Conservation (phyloP, 805 yeast species). For the Yamadazyma endophytica region DNA sequence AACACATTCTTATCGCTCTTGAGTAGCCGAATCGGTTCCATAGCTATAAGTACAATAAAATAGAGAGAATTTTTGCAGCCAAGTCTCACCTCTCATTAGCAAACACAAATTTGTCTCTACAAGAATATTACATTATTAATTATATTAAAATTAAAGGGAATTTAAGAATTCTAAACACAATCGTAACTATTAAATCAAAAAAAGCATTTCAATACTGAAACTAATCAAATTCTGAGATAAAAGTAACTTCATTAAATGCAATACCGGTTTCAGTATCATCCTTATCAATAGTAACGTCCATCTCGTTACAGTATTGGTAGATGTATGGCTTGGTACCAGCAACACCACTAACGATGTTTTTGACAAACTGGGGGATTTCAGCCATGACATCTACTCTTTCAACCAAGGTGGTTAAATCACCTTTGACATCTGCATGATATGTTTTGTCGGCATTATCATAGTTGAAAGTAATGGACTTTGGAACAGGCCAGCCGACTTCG, state of each 20-base stretch:
- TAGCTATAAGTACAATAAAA: too few relatives aligned
- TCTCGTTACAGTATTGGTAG: conserved; percentile 78
- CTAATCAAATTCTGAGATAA: conserved; percentile 46
- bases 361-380: conserved; percentile 91
- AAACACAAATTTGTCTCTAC: too few relatives aligned
- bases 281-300: conserved; percentile 44
- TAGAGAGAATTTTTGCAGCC: too few relatives aligned
- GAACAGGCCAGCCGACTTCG: conserved; percentile 91
- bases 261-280: conserved; percentile 53
- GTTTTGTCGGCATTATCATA: conserved; percentile 38
- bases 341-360: conserved; percentile 87
- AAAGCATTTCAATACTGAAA: too few relatives aligned
- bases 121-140: too few relatives aligned
- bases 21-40: too few relatives aligned
- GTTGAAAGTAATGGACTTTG: conserved; percentile 60
- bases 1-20: too few relatives aligned
- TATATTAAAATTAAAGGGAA: conserved; percentile 5
- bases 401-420: conserved; percentile 57
- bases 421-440: conserved; percentile 50
- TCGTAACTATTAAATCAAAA: too few relatives aligned
- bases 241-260: conserved; percentile 78
- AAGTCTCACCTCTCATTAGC: too few relatives aligned
- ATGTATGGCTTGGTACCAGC: conserved; percentile 97
- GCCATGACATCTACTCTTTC: conserved; percentile 98
- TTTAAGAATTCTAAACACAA: conserved; percentile 1